Evolutionary conservation across 192 early-diverging fungal genomes (phyloP), one percentile per base, ranked within the genome.

Genomic region (Umbelopsis isabellina): DNA sequence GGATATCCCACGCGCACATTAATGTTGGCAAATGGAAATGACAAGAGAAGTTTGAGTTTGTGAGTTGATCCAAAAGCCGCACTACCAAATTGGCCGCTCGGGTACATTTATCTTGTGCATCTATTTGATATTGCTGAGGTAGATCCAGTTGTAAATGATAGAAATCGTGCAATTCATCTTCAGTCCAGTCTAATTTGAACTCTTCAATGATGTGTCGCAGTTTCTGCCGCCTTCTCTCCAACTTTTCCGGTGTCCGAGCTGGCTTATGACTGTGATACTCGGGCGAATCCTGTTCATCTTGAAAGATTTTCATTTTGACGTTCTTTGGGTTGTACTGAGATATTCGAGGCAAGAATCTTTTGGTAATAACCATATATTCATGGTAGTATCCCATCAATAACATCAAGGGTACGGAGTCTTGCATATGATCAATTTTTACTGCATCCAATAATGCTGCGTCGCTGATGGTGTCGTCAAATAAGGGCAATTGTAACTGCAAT

Each of bases 311-410:
- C 27, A 61, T n/a, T 2, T 35, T 16, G 55, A 35, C 16, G 30
- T 61, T 25, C 18, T 16, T 61, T 12, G 37, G 27, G 5, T 61
- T 25, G 30, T 61, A 61, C 18, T 61, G 55, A n/a, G 55, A 30
- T 61, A 61, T 11, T 16, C 55, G 20, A 6, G 70, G 70, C 35
- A 71, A 33, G 8, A 47, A 61, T 3, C 45, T 30, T 21, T 61
- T 61, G 27, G 51, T 22, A 22, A 71, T 25, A 27, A 71, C 44
- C 8, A 71, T 16, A 23, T 49, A 71, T 71, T 71, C 70, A 2
- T 64, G 44, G 33, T 71, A 71, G 10, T 64, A 45, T 1, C 45
- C 16, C 2, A 71, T 48, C 1, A 48, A 13, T 12, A 71, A 20
- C 2, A 53, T 21, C 8, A 58, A 22, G n/a, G 46, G 55, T 12